Evolutionary conservation across 2,329 filamentous ascomycete genomes (phyloP), one percentile per base, ranked within the genome.

Genomic region (Trichoderma harzianum): DNA sequence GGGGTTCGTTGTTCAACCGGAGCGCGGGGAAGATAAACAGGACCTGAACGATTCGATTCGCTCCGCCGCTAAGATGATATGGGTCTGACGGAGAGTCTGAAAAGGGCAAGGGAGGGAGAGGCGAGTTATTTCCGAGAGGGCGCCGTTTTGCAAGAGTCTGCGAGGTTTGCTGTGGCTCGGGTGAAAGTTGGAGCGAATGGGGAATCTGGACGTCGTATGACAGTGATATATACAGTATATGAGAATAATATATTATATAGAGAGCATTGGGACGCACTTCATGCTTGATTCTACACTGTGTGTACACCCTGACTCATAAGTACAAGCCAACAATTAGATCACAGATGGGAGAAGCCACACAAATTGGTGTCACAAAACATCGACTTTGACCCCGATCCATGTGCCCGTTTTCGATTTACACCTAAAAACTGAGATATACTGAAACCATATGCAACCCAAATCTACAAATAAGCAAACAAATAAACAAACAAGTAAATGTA

Each of bases 41-140:
- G 8, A 28, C 39, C 10, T 39, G 21, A 28, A 53, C 30, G 26
- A 26, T 28, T 67, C 43, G 43, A 34, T 39, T 67, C 43, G 43
- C 28, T 61, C 36, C 70, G 55, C 53, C 62, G 34, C 61, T 30
- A 53, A 43, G 39, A 43, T 0, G 39, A 28, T 65, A 14, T 32
- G 69, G 34, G 51, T 55, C 69, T 62, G 62, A 61, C 18, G 8
- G 21, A 26, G 57, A 16, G 10, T 30, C 51, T 70, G n/a, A 70
- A 70, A 70, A 28, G 28, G 68, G 67, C 39, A 55, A 62, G 14
- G 21, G 11, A 43, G 7, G 7, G 14, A 24, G 26, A 53, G 58
- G 63, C 47, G 69, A 64, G 57, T 32, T 61, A 68, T 72, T 57
- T 58, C 70, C 70, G 70, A 68, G 34, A 63, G 60, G 60, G 47